Percentiles rank a stretch among this genome's conserved stretches.
These are phyloP conservation scores for Aspergillus sparsus DNA, from an alignment of 495 filamentous ascomycete genomes.

Conservation along the genomic window DNA sequence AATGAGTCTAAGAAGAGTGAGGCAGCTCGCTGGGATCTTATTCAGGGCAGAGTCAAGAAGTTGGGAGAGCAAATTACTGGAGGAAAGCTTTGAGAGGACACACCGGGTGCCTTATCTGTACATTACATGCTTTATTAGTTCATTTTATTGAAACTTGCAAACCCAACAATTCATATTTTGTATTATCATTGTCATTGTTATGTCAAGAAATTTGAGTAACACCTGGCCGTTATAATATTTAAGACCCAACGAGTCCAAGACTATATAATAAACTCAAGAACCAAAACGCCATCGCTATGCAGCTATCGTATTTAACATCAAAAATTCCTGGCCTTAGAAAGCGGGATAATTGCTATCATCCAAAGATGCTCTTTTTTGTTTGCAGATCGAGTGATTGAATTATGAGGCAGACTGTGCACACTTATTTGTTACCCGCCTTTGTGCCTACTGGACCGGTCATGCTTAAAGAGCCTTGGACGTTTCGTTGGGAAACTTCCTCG, in stretches of 20 bases:
- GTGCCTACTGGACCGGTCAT: constrained; percentile 31
- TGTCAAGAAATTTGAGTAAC: background rate
- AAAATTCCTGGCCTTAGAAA: background rate
- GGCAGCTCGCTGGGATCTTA: constrained; percentile 44
- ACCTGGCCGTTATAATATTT: background rate
- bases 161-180: background rate
- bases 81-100: constrained; percentile 58
- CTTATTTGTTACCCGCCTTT: constrained; percentile 25
- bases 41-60: constrained; percentile 59
- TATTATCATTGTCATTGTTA: constrained; percentile 2
- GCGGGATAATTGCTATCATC: too few species aligned
- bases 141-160: constrained; percentile 9
- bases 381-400: background rate
- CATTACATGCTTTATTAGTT: constrained; percentile 22
- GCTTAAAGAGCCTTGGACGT: constrained; percentile 27
- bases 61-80: constrained; percentile 70
- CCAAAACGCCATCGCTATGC: constrained; percentile 58
- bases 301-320: background rate
- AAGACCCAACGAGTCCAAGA: background rate
- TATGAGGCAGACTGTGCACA: background rate
- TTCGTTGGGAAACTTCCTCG: constrained; percentile 65
- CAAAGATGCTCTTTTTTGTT: too few species aligned
- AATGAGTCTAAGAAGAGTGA: constrained; percentile 37
- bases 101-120: constrained; percentile 15
- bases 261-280: background rate